phyloP scores from a whole-genome alignment of 2,329 filamentous ascomycete genomes.

The Furcasterigmium sp. region DNA sequence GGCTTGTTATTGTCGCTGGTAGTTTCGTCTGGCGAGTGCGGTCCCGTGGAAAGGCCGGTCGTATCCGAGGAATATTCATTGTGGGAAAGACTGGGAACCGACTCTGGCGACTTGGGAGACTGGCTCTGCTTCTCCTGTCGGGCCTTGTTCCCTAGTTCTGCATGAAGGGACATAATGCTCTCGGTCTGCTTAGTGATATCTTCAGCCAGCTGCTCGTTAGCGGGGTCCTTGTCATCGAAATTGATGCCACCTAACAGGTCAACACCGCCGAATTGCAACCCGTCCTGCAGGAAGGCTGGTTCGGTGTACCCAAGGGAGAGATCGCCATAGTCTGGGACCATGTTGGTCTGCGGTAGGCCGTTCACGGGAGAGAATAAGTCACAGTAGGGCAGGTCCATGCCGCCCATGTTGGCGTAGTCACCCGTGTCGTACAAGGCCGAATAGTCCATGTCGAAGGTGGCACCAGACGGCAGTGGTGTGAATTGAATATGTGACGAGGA shows the following conservation, averaged over 20 bases:
- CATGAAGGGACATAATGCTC: neutral
- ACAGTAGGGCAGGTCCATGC: conserved; percentile 29
- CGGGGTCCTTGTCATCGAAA: conserved; percentile 23
- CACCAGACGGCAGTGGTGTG: conserved; percentile 12
- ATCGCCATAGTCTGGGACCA: neutral
- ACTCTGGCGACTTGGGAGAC: too few species aligned
- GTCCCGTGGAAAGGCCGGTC: conserved; percentile 4
- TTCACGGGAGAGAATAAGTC: conserved; percentile 12
- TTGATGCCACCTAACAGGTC: conserved; percentile 24
- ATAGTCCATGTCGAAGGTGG: conserved; percentile 23
- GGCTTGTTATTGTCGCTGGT: conserved; percentile 2
- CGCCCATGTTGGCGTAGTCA: conserved; percentile 21
- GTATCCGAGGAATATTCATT: neutral
- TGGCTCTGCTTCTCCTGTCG: too few species aligned
- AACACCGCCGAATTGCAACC: conserved; percentile 16
- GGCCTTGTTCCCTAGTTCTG: neutral
- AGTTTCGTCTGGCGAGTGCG: conserved; percentile 3
- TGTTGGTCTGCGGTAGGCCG: neutral
- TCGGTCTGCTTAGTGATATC: conserved; percentile 14
- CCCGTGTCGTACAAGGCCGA: conserved; percentile 24
- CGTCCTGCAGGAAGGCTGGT: conserved; percentile 7
- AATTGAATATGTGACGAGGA: conserved; percentile 4
- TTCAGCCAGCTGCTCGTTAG: conserved; percentile 20
- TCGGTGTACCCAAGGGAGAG: conserved; percentile 7
- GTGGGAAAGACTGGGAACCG: too few species aligned